Percentiles rank a stretch among this genome's conserved stretches.
Conservation (phyloP, 2,329 filamentous ascomycete species). For the Ophiostoma fasciatum region DNA sequence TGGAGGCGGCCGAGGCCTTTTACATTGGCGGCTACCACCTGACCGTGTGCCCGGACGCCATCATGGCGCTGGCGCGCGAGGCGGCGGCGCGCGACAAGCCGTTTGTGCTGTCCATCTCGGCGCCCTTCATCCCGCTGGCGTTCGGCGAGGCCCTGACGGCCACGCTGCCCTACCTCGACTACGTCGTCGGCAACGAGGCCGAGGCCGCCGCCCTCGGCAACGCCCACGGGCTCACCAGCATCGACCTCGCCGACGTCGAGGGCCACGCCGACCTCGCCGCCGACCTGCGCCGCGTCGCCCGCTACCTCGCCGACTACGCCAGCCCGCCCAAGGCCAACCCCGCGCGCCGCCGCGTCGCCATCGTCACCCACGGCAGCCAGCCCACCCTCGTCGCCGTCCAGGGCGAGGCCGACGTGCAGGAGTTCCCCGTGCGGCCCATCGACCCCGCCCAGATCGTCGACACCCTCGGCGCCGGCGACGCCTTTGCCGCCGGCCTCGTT, state of each 20-base stretch:
- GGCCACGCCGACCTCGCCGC: conserved; percentile 43
- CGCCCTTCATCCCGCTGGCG: conserved; percentile 92
- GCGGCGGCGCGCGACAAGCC: conserved; percentile 80
- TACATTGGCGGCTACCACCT: conserved; percentile 96
- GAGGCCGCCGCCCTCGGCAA: conserved; percentile 82
- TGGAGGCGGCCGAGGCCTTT: conserved; percentile 75
- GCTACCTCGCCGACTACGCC: conserved; percentile 68
- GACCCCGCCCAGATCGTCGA: conserved; percentile 70
- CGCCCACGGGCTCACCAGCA: conserved; percentile 52
- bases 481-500: conserved; percentile 87
- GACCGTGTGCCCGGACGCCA: conserved; percentile 85
- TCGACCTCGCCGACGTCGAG: conserved; percentile 31
- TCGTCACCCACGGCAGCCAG: conserved; percentile 89
- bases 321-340: conserved; percentile 92
- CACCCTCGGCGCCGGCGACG: conserved; percentile 93
- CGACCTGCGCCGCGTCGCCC: conserved; percentile 70
- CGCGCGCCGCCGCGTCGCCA: conserved; percentile 67
- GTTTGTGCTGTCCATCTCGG: conserved; percentile 83
- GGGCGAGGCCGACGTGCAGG: conserved; percentile 53
- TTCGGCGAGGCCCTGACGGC: conserved; percentile 93
- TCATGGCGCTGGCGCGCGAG: conserved; percentile 80
- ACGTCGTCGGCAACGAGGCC: conserved; percentile 92
- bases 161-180: conserved; percentile 83
- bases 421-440: conserved; percentile 72
- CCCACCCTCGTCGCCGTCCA: conserved; percentile 75